Evolutionary conservation across 179 eudicot species (phyloP).

Genomic region (Beta macrorhiza): DNA sequence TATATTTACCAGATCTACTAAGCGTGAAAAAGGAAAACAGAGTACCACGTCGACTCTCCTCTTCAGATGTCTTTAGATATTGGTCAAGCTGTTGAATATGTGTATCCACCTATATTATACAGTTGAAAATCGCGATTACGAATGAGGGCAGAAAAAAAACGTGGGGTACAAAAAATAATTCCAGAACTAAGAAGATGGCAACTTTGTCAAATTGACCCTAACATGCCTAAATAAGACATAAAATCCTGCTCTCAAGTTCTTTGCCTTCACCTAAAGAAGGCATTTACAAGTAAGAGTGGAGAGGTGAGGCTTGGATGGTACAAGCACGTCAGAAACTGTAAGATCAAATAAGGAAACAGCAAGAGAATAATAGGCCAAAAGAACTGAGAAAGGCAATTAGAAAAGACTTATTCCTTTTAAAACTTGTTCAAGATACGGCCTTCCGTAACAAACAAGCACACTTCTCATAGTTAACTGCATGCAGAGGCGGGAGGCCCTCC

Average conservation of each 20-base stretch:
- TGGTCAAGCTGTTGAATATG: constrained; percentile 97
- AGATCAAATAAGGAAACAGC: not conserved
- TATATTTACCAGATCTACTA: constrained; percentile 2
- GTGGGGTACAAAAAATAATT: no score
- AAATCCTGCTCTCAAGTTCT: not conserved
- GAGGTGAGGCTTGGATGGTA: not conserved
- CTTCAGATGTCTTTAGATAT: constrained; percentile 69
- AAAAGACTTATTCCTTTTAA: not conserved
- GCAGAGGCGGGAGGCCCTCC: not conserved
- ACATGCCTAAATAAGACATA: not conserved
- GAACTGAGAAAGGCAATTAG: not conserved
- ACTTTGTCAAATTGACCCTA: not conserved
- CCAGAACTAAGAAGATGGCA: not conserved
- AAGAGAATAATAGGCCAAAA: not conserved
- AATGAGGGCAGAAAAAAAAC: not conserved
- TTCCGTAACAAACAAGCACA: not conserved
- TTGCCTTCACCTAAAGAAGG: not conserved
- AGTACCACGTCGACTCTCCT: constrained; percentile 79
- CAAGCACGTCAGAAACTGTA: not conserved
- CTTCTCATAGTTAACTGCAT: not conserved
- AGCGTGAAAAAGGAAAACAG: constrained; percentile 12
- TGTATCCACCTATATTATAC: constrained; percentile 73
- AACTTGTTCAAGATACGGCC: not conserved
- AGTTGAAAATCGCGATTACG: constrained; percentile 8
- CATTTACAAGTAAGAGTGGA: no score